phyloP scores from a whole-genome alignment of 768 basidiomycete species.

The Tricholomella constricta region DNA sequence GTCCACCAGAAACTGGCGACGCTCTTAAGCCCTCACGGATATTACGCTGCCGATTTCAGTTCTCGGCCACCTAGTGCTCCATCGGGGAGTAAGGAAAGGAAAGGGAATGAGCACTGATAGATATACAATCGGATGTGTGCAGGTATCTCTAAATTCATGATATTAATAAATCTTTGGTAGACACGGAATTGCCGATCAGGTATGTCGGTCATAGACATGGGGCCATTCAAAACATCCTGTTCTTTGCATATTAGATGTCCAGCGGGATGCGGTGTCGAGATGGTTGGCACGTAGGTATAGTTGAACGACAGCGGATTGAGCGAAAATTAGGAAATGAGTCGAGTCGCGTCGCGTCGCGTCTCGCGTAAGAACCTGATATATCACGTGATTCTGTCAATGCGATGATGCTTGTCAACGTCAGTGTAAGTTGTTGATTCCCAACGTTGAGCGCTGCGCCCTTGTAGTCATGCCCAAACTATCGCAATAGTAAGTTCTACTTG shows the following conservation, averaged over 20 bases:
- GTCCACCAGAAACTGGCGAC: slow-evolving; percentile 69
- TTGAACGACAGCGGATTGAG: too few relatives aligned
- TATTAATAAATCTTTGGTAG: too few relatives aligned
- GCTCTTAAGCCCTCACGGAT: slow-evolving; percentile 62
- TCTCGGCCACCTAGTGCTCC: slow-evolving; percentile 1
- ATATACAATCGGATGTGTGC: background rate
- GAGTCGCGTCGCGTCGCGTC: background rate
- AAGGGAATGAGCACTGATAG: slow-evolving; percentile 4
- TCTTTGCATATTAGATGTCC: too few relatives aligned
- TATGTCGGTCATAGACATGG: too few relatives aligned
- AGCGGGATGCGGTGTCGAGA: too few relatives aligned
- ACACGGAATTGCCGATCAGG: too few relatives aligned
- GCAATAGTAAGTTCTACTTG: slow-evolving; percentile 45
- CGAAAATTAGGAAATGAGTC: too few relatives aligned
- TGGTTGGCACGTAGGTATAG: too few relatives aligned
- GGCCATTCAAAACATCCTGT: too few relatives aligned
- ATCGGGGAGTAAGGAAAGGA: slow-evolving; percentile 1
- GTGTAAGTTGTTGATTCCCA: too few relatives aligned
- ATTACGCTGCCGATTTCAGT: slow-evolving; percentile 59
- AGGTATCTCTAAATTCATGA: background rate
- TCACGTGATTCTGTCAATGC: background rate
- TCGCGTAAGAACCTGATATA: background rate
- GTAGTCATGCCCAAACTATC: slow-evolving; percentile 45
- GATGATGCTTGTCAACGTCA: too few relatives aligned
- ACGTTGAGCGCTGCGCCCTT: background rate